Base-by-base conservation (phyloP, 345 rosid species). In the Gossypium turneri region DNA sequence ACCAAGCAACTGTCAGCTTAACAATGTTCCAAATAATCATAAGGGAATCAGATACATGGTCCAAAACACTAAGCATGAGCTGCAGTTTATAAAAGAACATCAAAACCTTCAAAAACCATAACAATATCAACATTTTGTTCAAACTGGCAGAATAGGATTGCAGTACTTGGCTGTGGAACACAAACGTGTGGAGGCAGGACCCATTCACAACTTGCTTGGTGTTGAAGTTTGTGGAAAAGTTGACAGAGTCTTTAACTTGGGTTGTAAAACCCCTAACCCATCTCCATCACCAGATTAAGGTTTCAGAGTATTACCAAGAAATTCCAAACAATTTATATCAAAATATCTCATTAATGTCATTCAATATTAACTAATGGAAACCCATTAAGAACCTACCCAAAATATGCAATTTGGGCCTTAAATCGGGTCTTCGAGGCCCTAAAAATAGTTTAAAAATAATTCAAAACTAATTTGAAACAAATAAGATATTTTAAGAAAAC, bases 161-260 rank as follows among this genome's bases (percentile, higher is more conserved):
- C 84, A 52, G 2, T 68, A 24, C 74, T 79, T 58, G 1, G 72
- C 75, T 5, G 2, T 34, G 22, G 82, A 77, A 24, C 78, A 67
- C 25, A 79, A 70, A 72, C 75, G 68, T 1, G 11, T 44, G 25
- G 86, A 85, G 20, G 25, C 75, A 70, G 78, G 27, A 9, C 81
- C 3, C 3, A 60, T 61, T 70, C 83, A 73, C n/a, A 87, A 85
- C 70, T 48, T 86, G 97, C 78, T 86, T 22, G 97, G 92, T 53
- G 89, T 89, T 20, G 88, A 89, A 34, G 87, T 91, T 10, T 75
- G 70, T 0, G 97, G 97, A 38, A 89, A 85, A 79, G 89, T 91
- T 5, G 97, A 91, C 20, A 90, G 88, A 76, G 84, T 88, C 0
- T 91, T 91, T 34, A 93, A 91, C 75, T 85, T 90, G 0, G 90